Percentiles rank a stretch among this genome's conserved stretches.
These are phyloP conservation scores for Nadsonia commutata DNA, from an alignment of 1,139 yeast genomes.

Conservation along the genomic window DNA sequence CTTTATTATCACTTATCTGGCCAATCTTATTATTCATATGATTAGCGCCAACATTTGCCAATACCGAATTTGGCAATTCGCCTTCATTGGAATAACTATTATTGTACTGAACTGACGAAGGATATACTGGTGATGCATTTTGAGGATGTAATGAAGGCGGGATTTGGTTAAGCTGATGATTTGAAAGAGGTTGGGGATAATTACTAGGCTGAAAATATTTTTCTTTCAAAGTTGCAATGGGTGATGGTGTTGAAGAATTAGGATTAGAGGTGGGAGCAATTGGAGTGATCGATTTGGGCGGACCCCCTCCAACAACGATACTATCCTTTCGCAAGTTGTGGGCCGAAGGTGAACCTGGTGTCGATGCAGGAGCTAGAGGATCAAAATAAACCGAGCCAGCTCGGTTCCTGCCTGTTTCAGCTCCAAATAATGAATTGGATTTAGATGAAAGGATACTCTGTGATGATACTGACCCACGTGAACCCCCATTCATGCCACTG, in stretches of 20 bases:
- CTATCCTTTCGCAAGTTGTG: neutral
- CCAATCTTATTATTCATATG: neutral
- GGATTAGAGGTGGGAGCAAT: neutral
- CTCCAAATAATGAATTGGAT: neutral
- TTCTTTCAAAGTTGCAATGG: neutral
- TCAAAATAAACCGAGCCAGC: neutral
- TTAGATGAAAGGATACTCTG: neutral
- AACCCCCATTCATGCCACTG: neutral
- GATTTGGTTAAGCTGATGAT: constrained; percentile 10
- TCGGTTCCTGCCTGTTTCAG: neutral
- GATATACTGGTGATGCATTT: constrained; percentile 1
- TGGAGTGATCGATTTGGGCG: neutral
- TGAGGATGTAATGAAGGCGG: neutral
- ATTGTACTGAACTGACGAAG: neutral
- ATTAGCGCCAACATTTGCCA: neutral
- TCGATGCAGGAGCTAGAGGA: neutral
- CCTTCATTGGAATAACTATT: neutral
- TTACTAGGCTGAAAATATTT: neutral
- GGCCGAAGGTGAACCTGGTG: neutral
- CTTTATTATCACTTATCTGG: constrained; percentile 1
- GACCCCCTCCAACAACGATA: neutral
- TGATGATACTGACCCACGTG: neutral
- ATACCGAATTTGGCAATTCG: neutral
- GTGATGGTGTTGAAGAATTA: neutral
- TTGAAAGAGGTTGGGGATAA: constrained; percentile 10